A percentile compares a stretch with the other conserved stretches of the same genome.
phyloP scores from a whole-genome alignment of 495 filamentous ascomycete species.

The Geoglossum glabrum region DNA sequence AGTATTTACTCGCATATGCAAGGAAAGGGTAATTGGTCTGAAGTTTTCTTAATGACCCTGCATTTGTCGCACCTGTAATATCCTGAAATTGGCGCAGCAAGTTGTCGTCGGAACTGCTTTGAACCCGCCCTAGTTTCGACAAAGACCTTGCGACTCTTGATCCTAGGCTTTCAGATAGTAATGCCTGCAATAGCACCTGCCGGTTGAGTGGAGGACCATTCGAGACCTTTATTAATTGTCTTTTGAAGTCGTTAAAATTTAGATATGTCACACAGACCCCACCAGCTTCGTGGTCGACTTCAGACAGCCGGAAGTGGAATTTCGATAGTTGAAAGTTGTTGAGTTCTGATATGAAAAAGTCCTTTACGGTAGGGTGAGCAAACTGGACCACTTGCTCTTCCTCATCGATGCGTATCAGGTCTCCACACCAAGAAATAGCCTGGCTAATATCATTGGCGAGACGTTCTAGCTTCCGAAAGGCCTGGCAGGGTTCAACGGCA shows the following conservation, averaged over 20 bases:
- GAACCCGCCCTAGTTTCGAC: background rate
- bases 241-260: slow-evolving; percentile 1
- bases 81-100: too few relatives aligned
- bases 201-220: background rate
- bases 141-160: background rate
- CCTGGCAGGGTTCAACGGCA: background rate
- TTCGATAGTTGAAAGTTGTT: too few relatives aligned
- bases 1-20: too few relatives aligned
- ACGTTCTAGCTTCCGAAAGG: background rate
- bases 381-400: background rate
- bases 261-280: background rate
- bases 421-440: background rate
- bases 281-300: background rate
- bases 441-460: background rate
- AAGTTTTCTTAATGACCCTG: too few relatives aligned
- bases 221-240: background rate
- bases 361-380: background rate
- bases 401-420: background rate
- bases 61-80: too few relatives aligned
- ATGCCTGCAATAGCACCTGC: background rate
- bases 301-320: background rate
- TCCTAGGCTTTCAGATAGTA: background rate
- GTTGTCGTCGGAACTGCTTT: too few relatives aligned
- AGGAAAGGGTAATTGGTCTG: too few relatives aligned
- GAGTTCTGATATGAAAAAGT: background rate